Evolutionary conservation across 768 basidiomycete species (phyloP).

Genomic region (Chlorophyllum brunneum): DNA sequence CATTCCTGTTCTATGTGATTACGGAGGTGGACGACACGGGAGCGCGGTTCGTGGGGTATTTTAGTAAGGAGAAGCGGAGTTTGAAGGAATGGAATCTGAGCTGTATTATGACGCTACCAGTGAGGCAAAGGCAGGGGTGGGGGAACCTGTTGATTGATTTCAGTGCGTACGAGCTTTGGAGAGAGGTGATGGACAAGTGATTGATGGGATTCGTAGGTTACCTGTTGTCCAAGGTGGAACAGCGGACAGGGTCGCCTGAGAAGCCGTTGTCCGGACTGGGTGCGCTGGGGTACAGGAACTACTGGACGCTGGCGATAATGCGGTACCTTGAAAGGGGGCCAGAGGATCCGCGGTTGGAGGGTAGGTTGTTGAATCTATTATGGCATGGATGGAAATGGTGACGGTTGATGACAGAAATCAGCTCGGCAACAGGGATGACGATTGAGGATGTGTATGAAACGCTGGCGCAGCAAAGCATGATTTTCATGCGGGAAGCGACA

Average conservation of each 20-base stretch:
- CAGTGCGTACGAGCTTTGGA: constrained; percentile 56
- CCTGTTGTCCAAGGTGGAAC: constrained; percentile 92
- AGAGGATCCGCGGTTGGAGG: constrained; percentile 67
- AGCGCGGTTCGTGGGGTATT: constrained; percentile 95
- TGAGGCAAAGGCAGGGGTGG: constrained; percentile 94
- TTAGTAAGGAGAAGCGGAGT: constrained; percentile 97
- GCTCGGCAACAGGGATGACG: constrained; percentile 84
- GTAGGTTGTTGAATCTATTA: constrained; percentile 34
- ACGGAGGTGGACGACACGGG: constrained; percentile 88
- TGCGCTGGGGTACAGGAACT: constrained; percentile 89
- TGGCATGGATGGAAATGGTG: background rate
- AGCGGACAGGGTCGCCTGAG: constrained; percentile 86
- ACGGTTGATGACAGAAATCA: constrained; percentile 58
- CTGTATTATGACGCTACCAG: constrained; percentile 98
- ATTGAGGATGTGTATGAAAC: constrained; percentile 81
- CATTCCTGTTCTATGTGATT: constrained; percentile 98
- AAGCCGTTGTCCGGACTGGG: constrained; percentile 93
- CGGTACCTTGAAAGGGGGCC: constrained; percentile 62
- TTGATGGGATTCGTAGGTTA: constrained; percentile 59
- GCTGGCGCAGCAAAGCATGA: constrained; percentile 72
- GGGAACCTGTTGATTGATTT: constrained; percentile 97
- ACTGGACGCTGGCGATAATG: constrained; percentile 90
- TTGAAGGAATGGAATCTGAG: constrained; percentile 96
- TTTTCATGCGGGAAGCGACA: constrained; percentile 48
- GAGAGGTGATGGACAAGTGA: background rate